Conservation (phyloP, 331 rosid species). For the Telfairia occidentalis region DNA sequence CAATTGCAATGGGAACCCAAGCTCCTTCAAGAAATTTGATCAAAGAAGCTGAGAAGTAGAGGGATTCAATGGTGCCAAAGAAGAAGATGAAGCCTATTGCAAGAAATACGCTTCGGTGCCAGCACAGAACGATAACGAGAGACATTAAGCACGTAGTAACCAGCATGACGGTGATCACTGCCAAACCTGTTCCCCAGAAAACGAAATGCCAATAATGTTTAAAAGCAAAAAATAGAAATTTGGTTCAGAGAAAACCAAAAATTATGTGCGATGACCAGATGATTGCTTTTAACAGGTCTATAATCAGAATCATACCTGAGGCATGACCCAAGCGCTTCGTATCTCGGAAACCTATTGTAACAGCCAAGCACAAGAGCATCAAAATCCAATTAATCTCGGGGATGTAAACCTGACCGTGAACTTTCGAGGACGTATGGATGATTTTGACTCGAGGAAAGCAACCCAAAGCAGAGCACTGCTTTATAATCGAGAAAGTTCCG, state of each 20-base stretch:
- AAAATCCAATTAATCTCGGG: conserved; percentile 94
- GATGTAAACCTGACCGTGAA: conserved; percentile 91
- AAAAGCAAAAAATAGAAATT: neutral
- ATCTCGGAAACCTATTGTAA: conserved; percentile 79
- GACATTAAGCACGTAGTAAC: conserved; percentile 98
- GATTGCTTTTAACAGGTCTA: neutral
- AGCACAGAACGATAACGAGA: conserved; percentile 71
- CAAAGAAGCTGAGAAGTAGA: conserved; percentile 91
- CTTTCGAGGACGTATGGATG: conserved; percentile 81
- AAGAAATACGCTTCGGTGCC: conserved; percentile 54
- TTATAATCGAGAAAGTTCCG: conserved; percentile 89
- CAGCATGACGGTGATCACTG: conserved; percentile 91
- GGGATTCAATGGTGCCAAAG: conserved; percentile 73
- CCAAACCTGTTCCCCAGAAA: conserved; percentile 56
- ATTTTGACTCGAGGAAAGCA: conserved; percentile 94
- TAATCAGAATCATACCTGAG: conserved; percentile 49
- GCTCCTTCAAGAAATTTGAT: conserved; percentile 86
- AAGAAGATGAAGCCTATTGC: conserved; percentile 55
- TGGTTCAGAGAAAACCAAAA: neutral
- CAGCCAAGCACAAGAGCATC: conserved; percentile 75
- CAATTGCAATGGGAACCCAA: conserved; percentile 73
- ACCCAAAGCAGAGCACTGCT: conserved; percentile 78
- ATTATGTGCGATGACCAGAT: neutral
- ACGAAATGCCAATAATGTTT: neutral
- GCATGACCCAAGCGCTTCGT: conserved; percentile 80